Evolutionary conservation across 805 yeast genomes (phyloP).

Genomic region (Wickerhamomyces xylosicus): DNA sequence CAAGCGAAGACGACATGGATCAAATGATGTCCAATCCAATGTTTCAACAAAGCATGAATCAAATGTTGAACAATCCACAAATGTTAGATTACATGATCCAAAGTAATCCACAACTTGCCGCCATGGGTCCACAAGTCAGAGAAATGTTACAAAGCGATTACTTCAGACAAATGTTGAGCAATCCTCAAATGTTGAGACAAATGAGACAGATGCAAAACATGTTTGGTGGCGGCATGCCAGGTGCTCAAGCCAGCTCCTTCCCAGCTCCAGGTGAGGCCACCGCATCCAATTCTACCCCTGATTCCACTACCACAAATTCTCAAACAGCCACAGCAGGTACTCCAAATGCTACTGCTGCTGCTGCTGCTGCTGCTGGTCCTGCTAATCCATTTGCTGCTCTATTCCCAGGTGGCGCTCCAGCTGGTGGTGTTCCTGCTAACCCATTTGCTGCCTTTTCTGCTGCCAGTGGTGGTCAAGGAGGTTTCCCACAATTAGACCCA

Average conservation of each 20-base stretch:
- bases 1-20: slow-evolving; percentile 66
- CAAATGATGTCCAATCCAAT: slow-evolving; percentile 73
- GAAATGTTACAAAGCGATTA: slow-evolving; percentile 76
- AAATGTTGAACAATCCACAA: slow-evolving; percentile 78
- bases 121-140: slow-evolving; percentile 85
- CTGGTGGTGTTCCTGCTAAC: slow-evolving; percentile 24
- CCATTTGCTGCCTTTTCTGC: slow-evolving; percentile 30
- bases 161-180: slow-evolving; percentile 68
- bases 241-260: slow-evolving; percentile 23
- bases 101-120: slow-evolving; percentile 74
- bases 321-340: slow-evolving; percentile 10
- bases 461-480: slow-evolving; percentile 14
- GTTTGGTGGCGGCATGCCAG: slow-evolving; percentile 23
- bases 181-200: slow-evolving; percentile 78
- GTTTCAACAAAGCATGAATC: slow-evolving; percentile 73
- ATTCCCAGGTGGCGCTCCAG: slow-evolving; percentile 24
- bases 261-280: slow-evolving; percentile 38
- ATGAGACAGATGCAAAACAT: slow-evolving; percentile 67
- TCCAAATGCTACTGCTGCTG: slow-evolving; percentile 12
- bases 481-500: slow-evolving; percentile 37
- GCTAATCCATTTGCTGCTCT: slow-evolving; percentile 44
- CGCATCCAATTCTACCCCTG: slow-evolving; percentile 13
- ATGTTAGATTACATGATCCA: slow-evolving; percentile 76
- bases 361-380: slow-evolving; percentile 16
- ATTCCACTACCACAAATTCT: slow-evolving; percentile 23